Conservation (phyloP, 108 stramenopile species). For the Schizochytrium sp. region DNA sequence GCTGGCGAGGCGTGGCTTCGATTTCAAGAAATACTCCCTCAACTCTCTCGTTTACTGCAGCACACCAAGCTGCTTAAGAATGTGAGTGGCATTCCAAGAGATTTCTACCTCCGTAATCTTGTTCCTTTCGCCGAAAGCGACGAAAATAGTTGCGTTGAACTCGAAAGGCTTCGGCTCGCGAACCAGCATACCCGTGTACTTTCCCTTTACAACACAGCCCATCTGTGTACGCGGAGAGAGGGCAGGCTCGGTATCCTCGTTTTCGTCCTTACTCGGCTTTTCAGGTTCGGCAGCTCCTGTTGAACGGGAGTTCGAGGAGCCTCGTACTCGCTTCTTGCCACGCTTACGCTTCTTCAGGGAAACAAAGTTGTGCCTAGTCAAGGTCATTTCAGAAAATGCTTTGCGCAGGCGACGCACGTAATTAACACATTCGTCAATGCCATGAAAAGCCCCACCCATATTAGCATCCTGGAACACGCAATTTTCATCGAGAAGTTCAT, state of each 20-base stretch:
- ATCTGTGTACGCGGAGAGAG: slow-evolving; percentile 32
- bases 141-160: slow-evolving; percentile 51
- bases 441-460: slow-evolving; percentile 53
- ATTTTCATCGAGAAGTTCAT: slow-evolving; percentile 43
- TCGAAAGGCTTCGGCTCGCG: slow-evolving; percentile 25
- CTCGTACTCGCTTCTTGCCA: neutral
- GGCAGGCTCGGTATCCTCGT: neutral
- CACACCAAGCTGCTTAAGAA: slow-evolving; percentile 51
- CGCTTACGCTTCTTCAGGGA: slow-evolving; percentile 59
- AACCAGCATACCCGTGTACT: slow-evolving; percentile 42
- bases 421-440: slow-evolving; percentile 33
- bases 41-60: slow-evolving; percentile 16
- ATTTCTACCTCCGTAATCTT: slow-evolving; percentile 55
- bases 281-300: neutral
- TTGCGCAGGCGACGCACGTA: slow-evolving; percentile 24
- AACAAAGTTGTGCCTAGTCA: slow-evolving; percentile 59
- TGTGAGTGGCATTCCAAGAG: slow-evolving; percentile 26
- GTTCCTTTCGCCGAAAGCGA: slow-evolving; percentile 18
- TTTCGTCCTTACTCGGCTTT: neutral
- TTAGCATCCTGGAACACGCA: slow-evolving; percentile 49
- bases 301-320: neutral
- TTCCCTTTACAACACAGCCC: slow-evolving; percentile 49
- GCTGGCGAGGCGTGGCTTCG: neutral
- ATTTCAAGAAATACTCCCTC: neutral
- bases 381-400: slow-evolving; percentile 23